Evolutionary conservation across 257 asterid species (phyloP).

Genomic region (Catharanthus roseus): DNA sequence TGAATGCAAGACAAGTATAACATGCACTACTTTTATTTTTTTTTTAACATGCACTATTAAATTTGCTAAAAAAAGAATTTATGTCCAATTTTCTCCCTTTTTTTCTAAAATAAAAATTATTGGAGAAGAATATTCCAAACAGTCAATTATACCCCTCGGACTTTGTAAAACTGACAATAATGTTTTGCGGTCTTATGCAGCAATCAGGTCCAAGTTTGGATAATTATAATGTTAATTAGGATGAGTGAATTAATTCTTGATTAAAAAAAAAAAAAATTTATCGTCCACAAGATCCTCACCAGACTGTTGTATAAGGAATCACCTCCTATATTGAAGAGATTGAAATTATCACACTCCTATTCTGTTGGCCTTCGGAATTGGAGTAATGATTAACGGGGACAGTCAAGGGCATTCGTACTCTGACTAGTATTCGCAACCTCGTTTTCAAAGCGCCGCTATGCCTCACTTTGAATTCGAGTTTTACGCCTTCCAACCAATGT

Average conservation of each 20-base stretch:
- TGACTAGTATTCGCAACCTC: too few species aligned
- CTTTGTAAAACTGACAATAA: slow-evolving; percentile 3
- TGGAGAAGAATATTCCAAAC: slow-evolving; percentile 4
- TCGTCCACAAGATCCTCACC: too few species aligned
- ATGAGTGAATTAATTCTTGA: neutral
- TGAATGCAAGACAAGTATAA: neutral
- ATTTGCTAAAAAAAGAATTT: neutral
- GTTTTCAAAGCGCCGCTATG: too few species aligned
- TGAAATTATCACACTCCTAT: too few species aligned
- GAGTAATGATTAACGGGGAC: too few species aligned
- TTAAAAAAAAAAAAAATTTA: too few species aligned
- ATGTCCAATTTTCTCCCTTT: neutral
- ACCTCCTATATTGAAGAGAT: too few species aligned
- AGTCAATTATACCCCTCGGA: neutral
- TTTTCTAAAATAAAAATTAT: neutral
- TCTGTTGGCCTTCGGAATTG: too few species aligned
- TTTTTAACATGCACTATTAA: neutral
- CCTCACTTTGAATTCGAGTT: too few species aligned
- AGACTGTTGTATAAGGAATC: too few species aligned
- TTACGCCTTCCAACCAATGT: too few species aligned
- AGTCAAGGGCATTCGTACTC: too few species aligned
- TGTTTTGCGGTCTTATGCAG: neutral
- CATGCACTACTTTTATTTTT: neutral
- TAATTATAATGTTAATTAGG: neutral
- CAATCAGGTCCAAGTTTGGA: neutral